These are phyloP conservation scores for Solanum aculeatissimum DNA, from an alignment of 305 asterid genomes.

Conservation along the genomic window DNA sequence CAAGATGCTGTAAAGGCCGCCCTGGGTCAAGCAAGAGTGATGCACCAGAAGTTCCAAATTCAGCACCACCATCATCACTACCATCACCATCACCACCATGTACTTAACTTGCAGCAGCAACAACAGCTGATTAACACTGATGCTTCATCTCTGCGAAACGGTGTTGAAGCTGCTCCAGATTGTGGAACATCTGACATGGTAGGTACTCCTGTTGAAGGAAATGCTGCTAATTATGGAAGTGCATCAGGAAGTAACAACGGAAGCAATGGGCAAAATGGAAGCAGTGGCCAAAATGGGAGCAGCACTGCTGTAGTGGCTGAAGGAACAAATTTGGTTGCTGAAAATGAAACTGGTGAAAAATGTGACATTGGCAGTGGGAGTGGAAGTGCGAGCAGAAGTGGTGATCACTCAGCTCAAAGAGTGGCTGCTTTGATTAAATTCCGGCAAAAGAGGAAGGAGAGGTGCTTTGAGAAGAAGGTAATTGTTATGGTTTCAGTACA, in stretches of 20 bases:
- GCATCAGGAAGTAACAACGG: constrained; percentile 37
- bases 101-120: constrained; percentile 19
- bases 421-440: constrained; percentile 38
- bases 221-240: constrained; percentile 28
- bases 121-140: constrained; percentile 14
- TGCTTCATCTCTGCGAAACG: constrained; percentile 10
- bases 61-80: constrained; percentile 41
- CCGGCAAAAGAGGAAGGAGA: constrained; percentile 40
- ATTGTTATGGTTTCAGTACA: neutral
- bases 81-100: constrained; percentile 41
- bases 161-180: constrained; percentile 7
- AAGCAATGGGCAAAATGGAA: constrained; percentile 23
- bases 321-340: constrained; percentile 20
- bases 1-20: constrained; percentile 14
- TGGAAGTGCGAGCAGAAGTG: constrained; percentile 18
- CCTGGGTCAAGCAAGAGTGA: constrained; percentile 8
- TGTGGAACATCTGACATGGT: constrained; percentile 8
- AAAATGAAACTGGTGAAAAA: constrained; percentile 18
- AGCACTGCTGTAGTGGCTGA: constrained; percentile 25
- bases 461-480: constrained; percentile 47
- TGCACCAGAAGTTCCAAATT: constrained; percentile 26
- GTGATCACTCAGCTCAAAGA: constrained; percentile 22
- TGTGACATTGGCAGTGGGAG: constrained; percentile 12
- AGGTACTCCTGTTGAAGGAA: constrained; percentile 14
- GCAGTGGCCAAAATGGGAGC: constrained; percentile 21